Evolutionary conservation across 192 early-diverging fungal species (phyloP).

Genomic region (Dissophora globulifera): DNA sequence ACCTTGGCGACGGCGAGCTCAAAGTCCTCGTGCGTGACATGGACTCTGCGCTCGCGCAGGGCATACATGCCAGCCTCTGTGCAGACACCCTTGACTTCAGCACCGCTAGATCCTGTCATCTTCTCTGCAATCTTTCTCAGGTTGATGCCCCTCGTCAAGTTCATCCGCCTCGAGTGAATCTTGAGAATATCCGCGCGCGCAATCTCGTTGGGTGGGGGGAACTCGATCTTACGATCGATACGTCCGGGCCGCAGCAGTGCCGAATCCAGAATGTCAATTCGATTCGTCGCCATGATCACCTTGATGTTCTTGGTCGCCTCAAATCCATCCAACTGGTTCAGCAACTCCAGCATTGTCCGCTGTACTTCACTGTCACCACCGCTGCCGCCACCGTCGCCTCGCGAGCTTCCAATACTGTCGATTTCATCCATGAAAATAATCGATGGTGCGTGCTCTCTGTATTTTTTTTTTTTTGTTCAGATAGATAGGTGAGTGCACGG

Average conservation of each 20-base stretch:
- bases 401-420: conserved; percentile 89
- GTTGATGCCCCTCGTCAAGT: conserved; percentile 90
- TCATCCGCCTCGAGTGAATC: conserved; percentile 94
- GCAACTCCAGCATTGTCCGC: conserved; percentile 89
- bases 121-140: conserved; percentile 90
- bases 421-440: conserved; percentile 97
- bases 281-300: conserved; percentile 93
- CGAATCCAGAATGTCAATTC: conserved; percentile 91
- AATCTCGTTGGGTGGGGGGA: conserved; percentile 88
- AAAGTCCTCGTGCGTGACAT: conserved; percentile 99
- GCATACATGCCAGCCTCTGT: conserved; percentile 94
- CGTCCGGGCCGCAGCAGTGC: conserved; percentile 89
- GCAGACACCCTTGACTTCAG: conserved; percentile 90
- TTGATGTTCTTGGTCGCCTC: conserved; percentile 94
- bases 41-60: conserved; percentile 93
- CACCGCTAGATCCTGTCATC: conserved; percentile 87
- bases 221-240: conserved; percentile 93
- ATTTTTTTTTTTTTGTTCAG: no score
- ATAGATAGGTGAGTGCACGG: no score
- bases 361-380: conserved; percentile 92
- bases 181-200: conserved; percentile 89
- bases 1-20: conserved; percentile 99
- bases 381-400: conserved; percentile 78
- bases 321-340: conserved; percentile 92
- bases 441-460: conserved; percentile 88